Percentiles rank a stretch among this genome's conserved stretches.
These are phyloP conservation scores for Yarrowia hollandica DNA, from an alignment of 805 yeast genomes.

Conservation along the genomic window DNA sequence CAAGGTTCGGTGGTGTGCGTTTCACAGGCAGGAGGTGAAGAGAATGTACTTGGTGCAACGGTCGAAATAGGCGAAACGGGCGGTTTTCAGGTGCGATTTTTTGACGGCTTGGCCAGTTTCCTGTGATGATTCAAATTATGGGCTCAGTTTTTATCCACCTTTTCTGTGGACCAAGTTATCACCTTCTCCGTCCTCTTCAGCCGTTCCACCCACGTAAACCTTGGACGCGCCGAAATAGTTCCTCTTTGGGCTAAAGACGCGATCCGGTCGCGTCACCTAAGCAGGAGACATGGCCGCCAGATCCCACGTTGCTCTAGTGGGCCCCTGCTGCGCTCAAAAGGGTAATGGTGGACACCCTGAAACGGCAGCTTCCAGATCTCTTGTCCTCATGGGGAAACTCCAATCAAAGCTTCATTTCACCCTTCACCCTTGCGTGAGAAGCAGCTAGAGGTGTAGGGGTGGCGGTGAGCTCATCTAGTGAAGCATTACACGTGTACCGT, in stretches of 20 bases:
- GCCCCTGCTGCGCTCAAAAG: neutral
- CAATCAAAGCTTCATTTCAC: too few relatives aligned
- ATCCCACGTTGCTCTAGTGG: neutral
- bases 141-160: neutral
- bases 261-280: conserved; percentile 1
- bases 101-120: too few relatives aligned
- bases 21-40: conserved; percentile 12
- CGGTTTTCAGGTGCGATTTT: too few relatives aligned
- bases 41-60: neutral
- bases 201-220: neutral
- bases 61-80: neutral
- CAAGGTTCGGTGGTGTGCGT: conserved; percentile 19
- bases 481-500: too few relatives aligned
- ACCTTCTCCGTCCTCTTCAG: neutral
- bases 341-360: neutral
- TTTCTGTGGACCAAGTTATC: neutral
- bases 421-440: too few relatives aligned
- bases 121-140: neutral
- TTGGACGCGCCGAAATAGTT: neutral
- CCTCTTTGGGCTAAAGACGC: conserved; percentile 12
- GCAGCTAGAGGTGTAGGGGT: too few relatives aligned
- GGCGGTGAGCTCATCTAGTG: too few relatives aligned
- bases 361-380: neutral
- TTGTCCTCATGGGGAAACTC: neutral
- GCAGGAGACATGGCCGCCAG: neutral